These are phyloP conservation scores for Gossypium davidsonii DNA, from an alignment of 441 rosid genomes.

Conservation along the genomic window DNA sequence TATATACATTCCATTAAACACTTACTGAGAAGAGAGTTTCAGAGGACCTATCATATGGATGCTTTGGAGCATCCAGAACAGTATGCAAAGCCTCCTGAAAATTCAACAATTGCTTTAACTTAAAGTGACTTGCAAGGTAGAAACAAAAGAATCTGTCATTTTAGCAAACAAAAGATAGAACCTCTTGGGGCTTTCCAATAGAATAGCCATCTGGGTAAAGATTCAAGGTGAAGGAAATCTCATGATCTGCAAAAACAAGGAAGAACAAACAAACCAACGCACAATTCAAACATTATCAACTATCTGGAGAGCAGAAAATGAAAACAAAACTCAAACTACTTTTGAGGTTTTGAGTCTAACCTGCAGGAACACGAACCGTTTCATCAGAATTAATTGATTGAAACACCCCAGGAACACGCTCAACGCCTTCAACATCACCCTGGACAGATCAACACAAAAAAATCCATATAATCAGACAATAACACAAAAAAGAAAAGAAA, in stretches of 20 bases:
- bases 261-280: conserved; percentile 5
- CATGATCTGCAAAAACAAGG: conserved; percentile 45
- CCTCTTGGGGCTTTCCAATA: conserved; percentile 73
- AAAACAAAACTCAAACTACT: neutral
- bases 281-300: conserved; percentile 12
- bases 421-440: conserved; percentile 34
- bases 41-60: conserved; percentile 80
- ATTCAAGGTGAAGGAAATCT: conserved; percentile 68
- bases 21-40: conserved; percentile 75
- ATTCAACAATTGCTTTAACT: conserved; percentile 15
- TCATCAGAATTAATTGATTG: conserved; percentile 32
- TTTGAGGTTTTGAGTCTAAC: conserved; percentile 17
- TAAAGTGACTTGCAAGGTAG: conserved; percentile 14
- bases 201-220: conserved; percentile 79
- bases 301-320: neutral
- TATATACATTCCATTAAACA: neutral
- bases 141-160: conserved; percentile 3
- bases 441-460: conserved; percentile 24
- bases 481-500: conserved; percentile 1
- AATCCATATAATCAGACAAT: conserved; percentile 13
- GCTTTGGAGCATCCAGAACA: conserved; percentile 60
- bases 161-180: conserved; percentile 17
- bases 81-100: conserved; percentile 35
- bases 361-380: conserved; percentile 23
- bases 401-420: conserved; percentile 26